Conservation (phyloP, 31 red algal species). For the Odonthalia washingtoniensis region DNA sequence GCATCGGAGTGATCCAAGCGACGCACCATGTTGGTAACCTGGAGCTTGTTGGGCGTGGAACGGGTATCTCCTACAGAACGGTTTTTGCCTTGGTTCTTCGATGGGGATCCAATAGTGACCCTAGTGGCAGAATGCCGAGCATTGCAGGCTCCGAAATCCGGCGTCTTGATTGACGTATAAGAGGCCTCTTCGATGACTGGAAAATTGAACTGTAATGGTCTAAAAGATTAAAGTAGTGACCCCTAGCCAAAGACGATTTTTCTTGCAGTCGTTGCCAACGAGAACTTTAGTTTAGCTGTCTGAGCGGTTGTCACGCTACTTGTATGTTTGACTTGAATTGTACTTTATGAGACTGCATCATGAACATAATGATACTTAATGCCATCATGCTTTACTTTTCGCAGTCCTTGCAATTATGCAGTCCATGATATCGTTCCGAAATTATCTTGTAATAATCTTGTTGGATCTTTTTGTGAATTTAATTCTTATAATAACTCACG, state of each 20-base stretch:
- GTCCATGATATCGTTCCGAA: constrained; percentile 49
- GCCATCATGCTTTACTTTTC: constrained; percentile 30
- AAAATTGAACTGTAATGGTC: too few species aligned
- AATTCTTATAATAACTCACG: neutral
- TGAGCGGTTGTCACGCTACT: constrained; percentile 11
- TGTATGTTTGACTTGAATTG: neutral
- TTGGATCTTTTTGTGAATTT: constrained; percentile 7
- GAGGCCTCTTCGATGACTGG: neutral
- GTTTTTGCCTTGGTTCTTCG: neutral
- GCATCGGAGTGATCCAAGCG: neutral
- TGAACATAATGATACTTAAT: constrained; percentile 44
- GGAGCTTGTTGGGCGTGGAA: neutral
- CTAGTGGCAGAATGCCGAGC: neutral
- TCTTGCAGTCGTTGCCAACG: too few species aligned
- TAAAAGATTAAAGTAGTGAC: neutral
- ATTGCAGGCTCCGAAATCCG: neutral
- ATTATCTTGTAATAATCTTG: neutral
- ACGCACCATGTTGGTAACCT: neutral
- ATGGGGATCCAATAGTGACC: neutral
- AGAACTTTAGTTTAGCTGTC: constrained; percentile 23
- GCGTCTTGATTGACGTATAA: neutral
- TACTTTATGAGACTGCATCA: constrained; percentile 34
- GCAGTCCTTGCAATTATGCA: constrained; percentile 21
- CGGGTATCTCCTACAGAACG: neutral
- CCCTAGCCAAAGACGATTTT: neutral